Percentiles rank a stretch among this genome's conserved stretches.
Conservation (phyloP, 306 rosid species). For the Ormosia emarginata region DNA sequence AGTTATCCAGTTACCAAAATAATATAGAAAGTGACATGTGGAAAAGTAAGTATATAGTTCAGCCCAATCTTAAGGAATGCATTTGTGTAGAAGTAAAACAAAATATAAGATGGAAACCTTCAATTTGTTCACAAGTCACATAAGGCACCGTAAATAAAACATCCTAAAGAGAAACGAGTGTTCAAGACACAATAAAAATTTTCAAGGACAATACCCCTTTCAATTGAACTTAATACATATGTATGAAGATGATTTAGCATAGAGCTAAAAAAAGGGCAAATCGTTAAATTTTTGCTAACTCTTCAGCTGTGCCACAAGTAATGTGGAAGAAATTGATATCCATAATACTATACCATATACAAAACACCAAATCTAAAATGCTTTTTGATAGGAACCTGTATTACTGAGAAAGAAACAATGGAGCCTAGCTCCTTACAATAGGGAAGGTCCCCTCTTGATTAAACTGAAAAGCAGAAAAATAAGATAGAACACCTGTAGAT, state of each 20-base stretch:
- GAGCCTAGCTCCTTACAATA: no score
- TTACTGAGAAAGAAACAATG: no score
- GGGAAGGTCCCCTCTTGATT: no score
- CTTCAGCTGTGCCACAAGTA: background rate
- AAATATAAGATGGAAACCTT: background rate
- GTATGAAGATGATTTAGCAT: background rate
- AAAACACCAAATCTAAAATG: background rate
- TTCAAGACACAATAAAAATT: background rate
- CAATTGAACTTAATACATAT: background rate
- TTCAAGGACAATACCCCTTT: background rate
- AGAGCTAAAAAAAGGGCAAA: background rate
- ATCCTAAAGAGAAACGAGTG: background rate
- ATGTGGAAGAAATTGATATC: background rate
- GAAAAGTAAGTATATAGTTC: background rate
- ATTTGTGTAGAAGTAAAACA: constrained; percentile 14
- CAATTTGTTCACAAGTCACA: constrained; percentile 8
- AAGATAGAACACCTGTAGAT: no score
- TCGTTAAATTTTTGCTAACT: background rate
- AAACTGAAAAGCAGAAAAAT: no score
- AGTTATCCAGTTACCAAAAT: constrained; percentile 21
- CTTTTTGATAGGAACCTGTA: no score
- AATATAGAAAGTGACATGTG: constrained; percentile 17
- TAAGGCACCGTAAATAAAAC: background rate
- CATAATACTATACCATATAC: background rate
- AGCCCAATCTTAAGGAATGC: constrained; percentile 15